phyloP scores from a whole-genome alignment of 495 filamentous ascomycete genomes.

The Podospora fimiseda region DNA sequence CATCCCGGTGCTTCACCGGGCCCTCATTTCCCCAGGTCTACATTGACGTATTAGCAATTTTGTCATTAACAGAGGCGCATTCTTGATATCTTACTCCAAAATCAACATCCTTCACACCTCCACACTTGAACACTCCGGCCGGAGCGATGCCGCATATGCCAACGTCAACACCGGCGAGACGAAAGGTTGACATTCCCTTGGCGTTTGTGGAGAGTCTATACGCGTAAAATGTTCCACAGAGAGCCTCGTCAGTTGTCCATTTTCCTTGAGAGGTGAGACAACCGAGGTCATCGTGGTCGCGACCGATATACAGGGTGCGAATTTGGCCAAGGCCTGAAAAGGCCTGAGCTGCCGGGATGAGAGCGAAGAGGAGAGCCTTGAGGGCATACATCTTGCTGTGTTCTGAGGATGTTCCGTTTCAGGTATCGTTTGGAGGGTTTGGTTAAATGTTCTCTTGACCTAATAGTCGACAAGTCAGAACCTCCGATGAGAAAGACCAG shows the following conservation, averaged over 20 bases:
- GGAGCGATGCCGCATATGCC: conserved; percentile 4
- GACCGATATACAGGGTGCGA: conserved; percentile 10
- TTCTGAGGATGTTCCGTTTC: too few species aligned
- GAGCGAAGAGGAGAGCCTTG: not conserved
- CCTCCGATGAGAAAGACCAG: too few species aligned
- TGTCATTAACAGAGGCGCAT: not conserved
- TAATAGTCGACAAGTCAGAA: too few species aligned
- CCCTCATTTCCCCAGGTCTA: not conserved
- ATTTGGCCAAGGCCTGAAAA: conserved; percentile 11
- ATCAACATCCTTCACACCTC: not conserved
- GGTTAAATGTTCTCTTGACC: too few species aligned
- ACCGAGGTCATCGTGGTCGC: conserved; percentile 8
- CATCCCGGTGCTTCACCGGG: not conserved
- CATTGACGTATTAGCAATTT: not conserved
- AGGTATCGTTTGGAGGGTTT: too few species aligned
- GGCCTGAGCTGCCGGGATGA: not conserved
- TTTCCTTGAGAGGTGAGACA: conserved; percentile 11
- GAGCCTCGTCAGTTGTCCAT: conserved; percentile 12
- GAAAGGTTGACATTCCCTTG: not conserved
- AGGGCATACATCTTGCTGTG: not conserved
- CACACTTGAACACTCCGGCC: not conserved
- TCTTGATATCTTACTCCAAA: not conserved
- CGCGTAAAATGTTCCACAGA: conserved; percentile 8
- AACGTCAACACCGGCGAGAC: not conserved
- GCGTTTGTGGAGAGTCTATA: not conserved